phyloP scores from a whole-genome alignment of 2,329 filamentous ascomycete species.

The Paecilomyces formosus region DNA sequence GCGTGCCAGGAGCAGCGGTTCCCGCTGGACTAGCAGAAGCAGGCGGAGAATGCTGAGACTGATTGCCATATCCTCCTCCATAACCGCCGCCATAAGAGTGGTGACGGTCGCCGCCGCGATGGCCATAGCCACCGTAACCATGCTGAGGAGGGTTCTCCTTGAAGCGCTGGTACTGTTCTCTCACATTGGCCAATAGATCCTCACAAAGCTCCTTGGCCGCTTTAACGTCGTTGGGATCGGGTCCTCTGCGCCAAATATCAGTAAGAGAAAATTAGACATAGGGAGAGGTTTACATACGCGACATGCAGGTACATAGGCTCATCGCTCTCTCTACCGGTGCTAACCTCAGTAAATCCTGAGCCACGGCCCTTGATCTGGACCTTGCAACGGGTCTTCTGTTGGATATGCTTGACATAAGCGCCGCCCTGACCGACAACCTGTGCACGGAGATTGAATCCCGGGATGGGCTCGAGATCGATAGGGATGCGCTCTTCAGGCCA shows the following conservation, averaged over 20 bases:
- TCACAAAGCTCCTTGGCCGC: slow-evolving; percentile 83
- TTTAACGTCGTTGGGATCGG: slow-evolving; percentile 77
- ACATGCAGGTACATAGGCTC: slow-evolving; percentile 97
- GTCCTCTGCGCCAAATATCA: slow-evolving; percentile 55
- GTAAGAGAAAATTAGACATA: slow-evolving; percentile 6
- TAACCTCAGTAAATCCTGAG: slow-evolving; percentile 85
- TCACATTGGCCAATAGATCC: slow-evolving; percentile 79
- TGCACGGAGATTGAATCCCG: slow-evolving; percentile 90
- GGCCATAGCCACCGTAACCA: slow-evolving; percentile 51
- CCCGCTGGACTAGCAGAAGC: slow-evolving; percentile 38
- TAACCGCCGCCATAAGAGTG: slow-evolving; percentile 28
- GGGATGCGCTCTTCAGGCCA: slow-evolving; percentile 97
- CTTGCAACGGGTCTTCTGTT: slow-evolving; percentile 87
- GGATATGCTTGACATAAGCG: slow-evolving; percentile 96
- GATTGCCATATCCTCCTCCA: slow-evolving; percentile 28
- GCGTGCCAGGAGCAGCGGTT: slow-evolving; percentile 31
- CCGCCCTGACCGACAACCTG: slow-evolving; percentile 94
- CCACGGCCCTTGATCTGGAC: slow-evolving; percentile 97
- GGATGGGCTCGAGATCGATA: slow-evolving; percentile 81
- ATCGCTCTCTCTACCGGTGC: slow-evolving; percentile 84
- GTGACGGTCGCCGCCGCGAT: slow-evolving; percentile 41
- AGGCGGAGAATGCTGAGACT: slow-evolving; percentile 37
- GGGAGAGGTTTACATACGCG: slow-evolving; percentile 54
- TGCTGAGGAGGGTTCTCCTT: slow-evolving; percentile 71
- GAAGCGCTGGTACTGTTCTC: slow-evolving; percentile 82